Evolutionary conservation across 116 monocot species (phyloP).

Genomic region (Zostera marina): DNA sequence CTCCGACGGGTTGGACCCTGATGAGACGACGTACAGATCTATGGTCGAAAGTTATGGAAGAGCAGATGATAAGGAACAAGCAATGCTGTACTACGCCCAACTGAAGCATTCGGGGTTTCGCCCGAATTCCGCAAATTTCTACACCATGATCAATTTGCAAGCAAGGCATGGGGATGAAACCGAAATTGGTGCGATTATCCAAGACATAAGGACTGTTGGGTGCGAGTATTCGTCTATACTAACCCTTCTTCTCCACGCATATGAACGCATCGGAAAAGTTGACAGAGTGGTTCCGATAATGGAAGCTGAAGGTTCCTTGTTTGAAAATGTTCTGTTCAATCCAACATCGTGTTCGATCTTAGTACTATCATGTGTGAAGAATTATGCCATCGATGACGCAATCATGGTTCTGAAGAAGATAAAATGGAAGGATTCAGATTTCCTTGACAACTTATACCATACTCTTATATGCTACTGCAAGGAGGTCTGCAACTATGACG

Average conservation of each 20-base stretch:
- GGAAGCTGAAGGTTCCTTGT: constrained; percentile 43
- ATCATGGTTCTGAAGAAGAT: constrained; percentile 40
- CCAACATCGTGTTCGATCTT: constrained; percentile 72
- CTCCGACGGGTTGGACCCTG: constrained; percentile 42
- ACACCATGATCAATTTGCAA: constrained; percentile 78
- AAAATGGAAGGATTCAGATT: constrained; percentile 60
- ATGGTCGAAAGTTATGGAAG: constrained; percentile 90
- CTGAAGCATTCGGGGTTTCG: constrained; percentile 53
- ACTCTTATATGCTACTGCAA: constrained; percentile 87
- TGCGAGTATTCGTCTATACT: constrained; percentile 59
- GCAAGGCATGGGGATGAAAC: constrained; percentile 53
- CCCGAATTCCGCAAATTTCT: constrained; percentile 82
- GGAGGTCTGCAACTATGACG: constrained; percentile 42
- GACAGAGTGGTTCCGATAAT: constrained; percentile 17
- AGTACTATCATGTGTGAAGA: constrained; percentile 48
- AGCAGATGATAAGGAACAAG: constrained; percentile 35
- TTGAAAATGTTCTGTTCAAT: constrained; percentile 50
- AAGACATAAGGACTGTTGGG: constrained; percentile 45
- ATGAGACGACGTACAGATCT: constrained; percentile 85
- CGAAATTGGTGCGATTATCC: constrained; percentile 37
- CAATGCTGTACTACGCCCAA: constrained; percentile 46
- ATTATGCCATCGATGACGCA: constrained; percentile 49
- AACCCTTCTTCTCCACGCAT: constrained; percentile 62
- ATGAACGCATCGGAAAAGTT: constrained; percentile 46
- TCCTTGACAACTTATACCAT: constrained; percentile 81